Percentiles rank a stretch among this genome's conserved stretches.
Conservation (phyloP, 2,329 filamentous ascomycete genomes). For the Stachybotrys chartarum region DNA sequence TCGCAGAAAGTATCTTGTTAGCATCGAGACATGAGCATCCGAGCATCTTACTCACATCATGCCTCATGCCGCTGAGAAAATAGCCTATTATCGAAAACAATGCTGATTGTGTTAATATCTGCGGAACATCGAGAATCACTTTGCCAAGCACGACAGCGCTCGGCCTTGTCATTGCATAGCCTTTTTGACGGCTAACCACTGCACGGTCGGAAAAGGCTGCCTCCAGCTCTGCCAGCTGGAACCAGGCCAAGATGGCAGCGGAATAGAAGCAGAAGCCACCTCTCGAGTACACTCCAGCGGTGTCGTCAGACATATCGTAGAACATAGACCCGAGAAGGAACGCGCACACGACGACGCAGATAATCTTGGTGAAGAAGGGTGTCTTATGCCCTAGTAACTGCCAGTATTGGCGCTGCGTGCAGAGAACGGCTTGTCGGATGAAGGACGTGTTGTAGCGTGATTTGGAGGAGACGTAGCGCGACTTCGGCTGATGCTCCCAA, state of each 20-base stretch:
- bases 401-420: slow-evolving; percentile 67
- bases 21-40: not conserved
- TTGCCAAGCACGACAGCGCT: slow-evolving; percentile 4
- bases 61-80: slow-evolving; percentile 2
- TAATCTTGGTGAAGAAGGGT: slow-evolving; percentile 59
- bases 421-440: slow-evolving; percentile 55
- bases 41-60: not conserved
- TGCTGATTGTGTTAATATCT: not conserved
- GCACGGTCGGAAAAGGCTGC: slow-evolving; percentile 1
- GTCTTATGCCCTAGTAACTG: slow-evolving; percentile 64
- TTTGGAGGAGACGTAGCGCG: slow-evolving; percentile 55
- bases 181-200: slow-evolving; percentile 5
- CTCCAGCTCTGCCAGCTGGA: slow-evolving; percentile 1
- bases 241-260: slow-evolving; percentile 1
- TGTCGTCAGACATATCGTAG: not conserved
- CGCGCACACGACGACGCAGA: not conserved
- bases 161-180: slow-evolving; percentile 2
- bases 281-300: not conserved
- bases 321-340: not conserved
- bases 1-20: not conserved
- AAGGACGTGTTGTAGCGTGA: slow-evolving; percentile 69
- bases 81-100: slow-evolving; percentile 1
- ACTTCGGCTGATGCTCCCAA: slow-evolving; percentile 39
- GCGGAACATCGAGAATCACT: slow-evolving; percentile 2
- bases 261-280: slow-evolving; percentile 2